A percentile compares a stretch with the other conserved stretches of the same genome.
These are phyloP conservation scores for Penicillium pancosmium DNA, from an alignment of 495 filamentous ascomycete species.

Conservation along the genomic window DNA sequence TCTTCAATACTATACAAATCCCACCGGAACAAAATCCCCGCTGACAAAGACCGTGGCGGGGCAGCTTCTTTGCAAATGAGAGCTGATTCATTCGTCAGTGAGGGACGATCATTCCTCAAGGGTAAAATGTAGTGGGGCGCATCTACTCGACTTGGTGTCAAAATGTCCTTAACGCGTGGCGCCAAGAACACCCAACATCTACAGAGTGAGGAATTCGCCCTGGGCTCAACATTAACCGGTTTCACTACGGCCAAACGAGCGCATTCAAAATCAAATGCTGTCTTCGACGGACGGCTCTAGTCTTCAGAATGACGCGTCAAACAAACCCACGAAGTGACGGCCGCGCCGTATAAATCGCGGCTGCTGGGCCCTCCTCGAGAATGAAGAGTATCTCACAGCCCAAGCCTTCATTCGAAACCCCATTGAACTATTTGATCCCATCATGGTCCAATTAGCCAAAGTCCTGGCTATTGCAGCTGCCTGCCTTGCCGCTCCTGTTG, in stretches of 20 bases:
- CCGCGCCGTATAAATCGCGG: not conserved
- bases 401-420: not conserved
- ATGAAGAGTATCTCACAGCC: not conserved
- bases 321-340: not conserved
- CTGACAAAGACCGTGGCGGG: not conserved
- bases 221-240: not conserved
- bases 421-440: not conserved
- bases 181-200: not conserved
- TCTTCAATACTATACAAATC: not conserved
- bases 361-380: not conserved
- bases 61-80: not conserved
- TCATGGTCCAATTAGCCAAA: slow-evolving; percentile 31
- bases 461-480: slow-evolving; percentile 32
- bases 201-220: not conserved
- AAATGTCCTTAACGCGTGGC: not conserved
- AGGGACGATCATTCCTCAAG: not conserved
- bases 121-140: not conserved
- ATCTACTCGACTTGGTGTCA: not conserved
- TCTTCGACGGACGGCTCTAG: not conserved
- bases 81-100: not conserved
- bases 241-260: not conserved
- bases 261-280: not conserved
- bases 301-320: not conserved
- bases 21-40: not conserved
- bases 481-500: slow-evolving; percentile 22